phyloP scores from a whole-genome alignment of 176 grass and related monocot genomes.

The Areca catechu region DNA sequence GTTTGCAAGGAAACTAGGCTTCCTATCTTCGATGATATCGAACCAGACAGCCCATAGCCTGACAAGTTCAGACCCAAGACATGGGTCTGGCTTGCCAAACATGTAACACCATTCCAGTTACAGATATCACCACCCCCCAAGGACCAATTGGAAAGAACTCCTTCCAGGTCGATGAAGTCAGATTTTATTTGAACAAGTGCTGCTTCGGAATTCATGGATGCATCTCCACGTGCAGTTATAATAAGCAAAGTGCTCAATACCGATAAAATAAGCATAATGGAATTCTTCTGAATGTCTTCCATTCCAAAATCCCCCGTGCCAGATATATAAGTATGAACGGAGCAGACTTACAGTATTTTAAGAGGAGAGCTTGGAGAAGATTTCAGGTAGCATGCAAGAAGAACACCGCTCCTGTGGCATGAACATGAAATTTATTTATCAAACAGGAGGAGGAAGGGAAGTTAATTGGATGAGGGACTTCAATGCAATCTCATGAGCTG shows the following conservation, averaged over 20 bases:
- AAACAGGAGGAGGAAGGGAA: no score
- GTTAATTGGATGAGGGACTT: no score
- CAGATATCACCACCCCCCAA: constrained; percentile 35
- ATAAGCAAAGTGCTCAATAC: constrained; percentile 21
- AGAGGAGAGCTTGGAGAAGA: no score
- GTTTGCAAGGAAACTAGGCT: constrained; percentile 40
- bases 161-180: constrained; percentile 32
- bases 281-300: constrained; percentile 18
- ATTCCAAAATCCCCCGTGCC: constrained; percentile 12
- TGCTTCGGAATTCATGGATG: constrained; percentile 12
- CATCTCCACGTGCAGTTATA: constrained; percentile 22
- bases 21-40: constrained; percentile 43
- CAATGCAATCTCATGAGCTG: no score
- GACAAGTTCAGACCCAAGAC: constrained; percentile 72
- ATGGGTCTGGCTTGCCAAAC: constrained; percentile 20
- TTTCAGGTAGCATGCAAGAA: no score
- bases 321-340: no score
- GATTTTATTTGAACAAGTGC: constrained; percentile 59
- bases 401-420: no score
- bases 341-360: no score
- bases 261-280: constrained; percentile 18
- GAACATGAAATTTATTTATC: no score
- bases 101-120: constrained; percentile 59
- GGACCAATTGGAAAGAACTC: constrained; percentile 56
- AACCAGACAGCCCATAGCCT: constrained; percentile 37